Evolutionary conservation across 1,284 basidiomycete genomes (phyloP), one percentile per base, ranked within the genome.

Genomic region (Hypsizygus ulmarius): DNA sequence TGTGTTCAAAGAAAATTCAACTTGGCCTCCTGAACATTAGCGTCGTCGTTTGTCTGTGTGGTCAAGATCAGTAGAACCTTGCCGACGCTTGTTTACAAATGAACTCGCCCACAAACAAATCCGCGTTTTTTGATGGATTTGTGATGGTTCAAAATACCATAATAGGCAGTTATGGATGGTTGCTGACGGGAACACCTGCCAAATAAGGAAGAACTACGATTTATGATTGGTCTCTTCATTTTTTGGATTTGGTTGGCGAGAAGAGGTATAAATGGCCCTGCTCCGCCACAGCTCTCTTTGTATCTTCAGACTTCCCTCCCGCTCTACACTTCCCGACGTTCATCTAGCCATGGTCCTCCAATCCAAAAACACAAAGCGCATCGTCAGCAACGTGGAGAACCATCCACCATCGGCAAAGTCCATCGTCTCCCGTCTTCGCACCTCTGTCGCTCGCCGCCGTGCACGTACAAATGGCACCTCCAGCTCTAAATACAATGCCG

Each of bases 311-410:
- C 4, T 25, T 2, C 12, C 12, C 27, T 14, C 27, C 37, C 33
- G 12, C 42, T 28, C 12, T 25, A 18, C 27, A n/a, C 10, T 28
- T 27, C 33, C 27, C 9, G 12, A 15, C 36, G 40, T 37, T 18
- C 6, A 33, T 40, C 38, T 18, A 45, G 49, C 44, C 43, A 64
- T 64, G 62, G 57, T 63, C 41, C 55, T 64, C 18, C 56, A 60
- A 28, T 47, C 55, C 18, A 59, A 56, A 47, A 54, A 49, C n/a
- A 37, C 56, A n/a, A 63, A 59, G 19, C 61, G 58, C 44, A 30
- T 37, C 18, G 51, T 28, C 12, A 52, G 48, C 40, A 47, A 63
- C 41, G 39, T 52, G n/a, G 66, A 68, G 45, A 68, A 68, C 48
- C 59, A 54, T 21, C 66, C 58, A 21, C 42, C 42, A 12, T 39